Evolutionary conservation across 306 rosid species (phyloP), one percentile per base, ranked within the genome.

Genomic region (Quercus wislizeni): DNA sequence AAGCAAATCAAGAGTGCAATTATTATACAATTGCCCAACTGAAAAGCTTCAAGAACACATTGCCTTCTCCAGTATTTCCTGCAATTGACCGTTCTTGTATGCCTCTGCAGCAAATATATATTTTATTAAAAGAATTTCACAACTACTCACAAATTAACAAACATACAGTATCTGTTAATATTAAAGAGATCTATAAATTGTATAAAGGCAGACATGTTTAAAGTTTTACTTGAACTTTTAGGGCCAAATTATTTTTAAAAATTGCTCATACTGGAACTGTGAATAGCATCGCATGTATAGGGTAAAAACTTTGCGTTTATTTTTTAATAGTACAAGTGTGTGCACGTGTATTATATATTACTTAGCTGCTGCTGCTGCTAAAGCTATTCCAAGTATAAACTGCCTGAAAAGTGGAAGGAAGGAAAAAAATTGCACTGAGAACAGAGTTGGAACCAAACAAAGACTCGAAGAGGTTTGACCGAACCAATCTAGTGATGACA

Each of bases 51-150:
- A 94, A 1, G 97, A 88, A 80, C 93, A 91, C 91, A 91, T 85
- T 27, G 92, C 91, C 93, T 88, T 95, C 90, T 92, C 97, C 89
- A 95, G 73, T 80, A 69, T 51, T 85, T 95, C 98, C 83, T 91
- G 98, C 86, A 95, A 81, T 81, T 92, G 83, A 19, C 99, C 98
- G 0, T 81, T 92, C 83, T 92, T 83, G 84, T 90, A 95, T 83
- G 97, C 98, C 69, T 95, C 98, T 95, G 92, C 28, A 82, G 58
- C 76, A 74, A 84, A 67, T 35, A 82, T 14, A 43, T 6, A 19
- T 6, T 28, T 64, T 28, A 11, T 62, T 30, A 5, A 17, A 28
- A 28, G 17, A 28, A 64, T 28, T 64, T 4, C 46, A 64, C 20
- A 64, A 17, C 30, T 30, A 35, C 12, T 6, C n/a, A 64, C 43